phyloP scores from a whole-genome alignment of 495 filamentous ascomycete genomes.

The Hyaloscypha variabilis region DNA sequence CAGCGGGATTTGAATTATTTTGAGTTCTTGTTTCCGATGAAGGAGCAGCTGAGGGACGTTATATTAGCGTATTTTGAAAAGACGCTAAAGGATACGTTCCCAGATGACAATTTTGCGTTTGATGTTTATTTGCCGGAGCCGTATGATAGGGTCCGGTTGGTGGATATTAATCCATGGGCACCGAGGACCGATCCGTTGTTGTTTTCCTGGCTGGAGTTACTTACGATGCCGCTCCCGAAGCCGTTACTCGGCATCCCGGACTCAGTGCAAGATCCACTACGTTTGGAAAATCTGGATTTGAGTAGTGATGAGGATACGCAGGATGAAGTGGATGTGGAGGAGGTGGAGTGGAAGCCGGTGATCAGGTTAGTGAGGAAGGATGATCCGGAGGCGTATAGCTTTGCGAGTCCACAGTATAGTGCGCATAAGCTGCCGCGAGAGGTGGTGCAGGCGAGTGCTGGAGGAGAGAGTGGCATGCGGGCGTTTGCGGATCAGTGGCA shows the following conservation, averaged over 20 bases:
- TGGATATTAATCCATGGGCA: conserved; percentile 97
- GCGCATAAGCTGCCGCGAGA: conserved; percentile 95
- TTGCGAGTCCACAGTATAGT: conserved; percentile 84
- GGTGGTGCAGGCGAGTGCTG: conserved; percentile 85
- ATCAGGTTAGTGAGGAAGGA: conserved; percentile 79
- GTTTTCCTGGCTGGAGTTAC: conserved; percentile 88
- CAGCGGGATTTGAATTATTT: conserved; percentile 93
- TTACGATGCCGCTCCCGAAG: conserved; percentile 65
- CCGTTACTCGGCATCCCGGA: conserved; percentile 43
- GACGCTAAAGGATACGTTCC: conserved; percentile 73
- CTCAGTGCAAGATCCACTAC: conserved; percentile 17
- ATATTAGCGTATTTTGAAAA: conserved; percentile 76
- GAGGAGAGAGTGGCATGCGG: conserved; percentile 72
- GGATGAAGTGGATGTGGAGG: conserved; percentile 47
- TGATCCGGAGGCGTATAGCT: conserved; percentile 85
- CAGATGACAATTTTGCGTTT: conserved; percentile 82
- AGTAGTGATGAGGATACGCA: conserved; percentile 41
- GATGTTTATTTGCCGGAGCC: conserved; percentile 89
- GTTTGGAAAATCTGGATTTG: conserved; percentile 9
- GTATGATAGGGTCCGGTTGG: conserved; percentile 75
- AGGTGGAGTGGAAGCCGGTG: conserved; percentile 70
- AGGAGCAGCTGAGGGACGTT: conserved; percentile 57
- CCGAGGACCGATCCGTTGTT: conserved; percentile 83
- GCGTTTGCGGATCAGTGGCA: conserved; percentile 91
- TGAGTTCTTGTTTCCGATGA: conserved; percentile 73